Evolutionary conservation across 2,329 filamentous ascomycete species (phyloP), one percentile per base, ranked within the genome.

Genomic region (Fusarium verticillioides): DNA sequence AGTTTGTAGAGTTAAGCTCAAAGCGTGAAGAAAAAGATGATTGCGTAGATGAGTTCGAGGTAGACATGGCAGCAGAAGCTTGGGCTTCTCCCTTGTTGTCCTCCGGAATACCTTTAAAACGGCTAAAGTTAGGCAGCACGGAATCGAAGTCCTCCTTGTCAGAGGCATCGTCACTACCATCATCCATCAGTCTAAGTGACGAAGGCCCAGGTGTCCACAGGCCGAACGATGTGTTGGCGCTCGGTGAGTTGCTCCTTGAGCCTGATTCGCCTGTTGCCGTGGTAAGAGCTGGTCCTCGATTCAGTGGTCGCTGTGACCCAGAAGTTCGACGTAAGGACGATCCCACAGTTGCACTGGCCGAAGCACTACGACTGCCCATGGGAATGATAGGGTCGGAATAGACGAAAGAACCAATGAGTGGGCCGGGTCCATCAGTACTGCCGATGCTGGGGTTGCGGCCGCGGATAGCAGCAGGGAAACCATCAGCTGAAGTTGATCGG

Each of bases 111-210:
- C 49, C 46, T 28, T 77, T 70, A 60, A 82, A 82, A 10, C 69
- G 81, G 70, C 85, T 84, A 77, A 90, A 89, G 75, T 89, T 85
- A 4, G 88, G 83, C 9, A 89, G 81, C 75, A 88, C 83, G 56
- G 83, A 79, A 54, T 87, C 84, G 40, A 87, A 84, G n/a, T 87
- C 84, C 5, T 88, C 87, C 37, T 75, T 74, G 10, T 78, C 75
- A 10, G 70, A 65, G 23, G 85, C 81, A 6, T 87, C 85, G 26
- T 87, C 84, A 26, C 86, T 85, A 12, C 84, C 82, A 19, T 86
- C 84, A 34, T 82, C 80, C 82, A 82, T 82, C 28, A 85, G 79
- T 11, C 87, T 86, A 28, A 84, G 76, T 3, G 83, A 82, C 7
- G 84, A 84, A 9, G 81, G 80, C 5, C 78, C 76, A 12, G 81